Conservation (phyloP, 352 stramenopile species). For the Albugo laibachii region DNA sequence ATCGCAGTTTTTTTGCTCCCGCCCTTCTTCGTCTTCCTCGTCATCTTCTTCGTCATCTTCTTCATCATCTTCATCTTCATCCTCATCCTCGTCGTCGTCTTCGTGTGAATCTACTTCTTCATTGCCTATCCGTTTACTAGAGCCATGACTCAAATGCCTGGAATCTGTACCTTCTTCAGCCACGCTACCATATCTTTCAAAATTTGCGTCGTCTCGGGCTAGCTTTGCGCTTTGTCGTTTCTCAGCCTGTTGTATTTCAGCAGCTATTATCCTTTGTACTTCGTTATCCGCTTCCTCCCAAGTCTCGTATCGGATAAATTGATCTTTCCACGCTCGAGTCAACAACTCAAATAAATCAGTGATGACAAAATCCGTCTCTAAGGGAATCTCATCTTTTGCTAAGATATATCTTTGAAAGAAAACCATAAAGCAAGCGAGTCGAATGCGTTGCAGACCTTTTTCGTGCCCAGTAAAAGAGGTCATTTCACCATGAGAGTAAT, state of each 20-base stretch:
- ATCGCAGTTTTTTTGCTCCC: conserved; percentile 7
- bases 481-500: background rate
- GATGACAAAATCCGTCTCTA: conserved; percentile 87
- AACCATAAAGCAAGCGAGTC: conserved; percentile 78
- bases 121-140: conserved; percentile 15
- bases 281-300: conserved; percentile 58
- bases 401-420: conserved; percentile 95
- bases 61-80: conserved; percentile 7
- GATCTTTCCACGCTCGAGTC: conserved; percentile 25
- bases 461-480: conserved; percentile 12
- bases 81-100: conserved; percentile 13
- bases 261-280: conserved; percentile 26
- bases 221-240: conserved; percentile 10
- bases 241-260: conserved; percentile 51
- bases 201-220: conserved; percentile 27
- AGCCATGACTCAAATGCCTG: conserved; percentile 20
- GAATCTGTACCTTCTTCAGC: conserved; percentile 16
- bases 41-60: conserved; percentile 23
- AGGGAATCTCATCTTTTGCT: conserved; percentile 85
- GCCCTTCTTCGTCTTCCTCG: conserved; percentile 23
- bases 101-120: conserved; percentile 36
- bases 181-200: background rate
- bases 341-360: conserved; percentile 67
- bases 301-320: conserved; percentile 44
- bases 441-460: conserved; percentile 57